These are phyloP conservation scores for Chlamydomonas reinhardtii DNA, from an alignment of 163 green algal species.

Conservation along the genomic window DNA sequence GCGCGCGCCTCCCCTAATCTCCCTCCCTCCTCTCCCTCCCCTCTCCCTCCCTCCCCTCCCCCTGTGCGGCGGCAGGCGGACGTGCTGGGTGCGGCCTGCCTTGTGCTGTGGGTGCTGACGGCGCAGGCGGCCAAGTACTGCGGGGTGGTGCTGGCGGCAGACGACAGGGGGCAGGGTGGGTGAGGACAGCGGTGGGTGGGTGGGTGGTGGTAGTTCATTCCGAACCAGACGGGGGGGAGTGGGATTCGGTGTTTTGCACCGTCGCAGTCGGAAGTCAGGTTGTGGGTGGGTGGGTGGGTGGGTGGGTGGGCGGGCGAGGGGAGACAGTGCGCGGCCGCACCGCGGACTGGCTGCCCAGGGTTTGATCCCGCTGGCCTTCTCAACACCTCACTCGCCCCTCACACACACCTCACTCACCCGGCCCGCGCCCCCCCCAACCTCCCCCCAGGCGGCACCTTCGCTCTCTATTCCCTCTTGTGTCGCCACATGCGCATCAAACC, in stretches of 20 bases:
- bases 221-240: too few relatives aligned
- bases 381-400: too few relatives aligned
- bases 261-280: too few relatives aligned
- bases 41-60: background rate
- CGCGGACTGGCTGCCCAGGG: too few relatives aligned
- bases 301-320: too few relatives aligned
- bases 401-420: background rate
- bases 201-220: background rate
- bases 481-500: conserved; percentile 50
- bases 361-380: too few relatives aligned
- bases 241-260: too few relatives aligned
- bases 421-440: background rate
- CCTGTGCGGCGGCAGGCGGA: too few relatives aligned
- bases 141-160: conserved; percentile 54
- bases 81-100: conserved; percentile 52
- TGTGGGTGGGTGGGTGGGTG: too few relatives aligned
- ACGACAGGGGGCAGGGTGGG: conserved; percentile 63
- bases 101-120: conserved; percentile 66
- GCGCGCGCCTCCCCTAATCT: background rate
- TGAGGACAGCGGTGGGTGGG: background rate
- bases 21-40: too few relatives aligned
- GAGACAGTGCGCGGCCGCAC: too few relatives aligned
- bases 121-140: conserved; percentile 61
- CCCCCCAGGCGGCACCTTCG: conserved; percentile 77
- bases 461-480: conserved; percentile 74